These are phyloP conservation scores for Alloteropsis angusta DNA, from an alignment of 202 grass and related monocot genomes.

Conservation along the genomic window DNA sequence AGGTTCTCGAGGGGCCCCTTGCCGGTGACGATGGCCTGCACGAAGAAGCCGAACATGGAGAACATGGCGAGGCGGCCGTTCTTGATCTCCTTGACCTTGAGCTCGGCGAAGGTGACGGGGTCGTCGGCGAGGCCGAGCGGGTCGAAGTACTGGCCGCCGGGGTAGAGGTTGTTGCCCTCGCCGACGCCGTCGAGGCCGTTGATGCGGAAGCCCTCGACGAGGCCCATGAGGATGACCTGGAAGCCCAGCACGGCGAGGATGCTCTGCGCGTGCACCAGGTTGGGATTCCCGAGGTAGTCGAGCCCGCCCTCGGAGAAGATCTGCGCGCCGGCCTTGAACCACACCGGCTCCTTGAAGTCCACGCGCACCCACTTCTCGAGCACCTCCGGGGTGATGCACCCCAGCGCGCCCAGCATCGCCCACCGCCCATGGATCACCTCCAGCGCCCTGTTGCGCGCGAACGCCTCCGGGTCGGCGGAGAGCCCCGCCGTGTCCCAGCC, in stretches of 20 bases:
- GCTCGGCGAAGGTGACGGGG: constrained; percentile 75
- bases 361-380: constrained; percentile 91
- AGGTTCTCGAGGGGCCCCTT: constrained; percentile 97
- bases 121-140: constrained; percentile 89
- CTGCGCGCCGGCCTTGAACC: constrained; percentile 98
- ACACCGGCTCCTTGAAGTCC: constrained; percentile 95
- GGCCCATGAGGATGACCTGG: constrained; percentile 95
- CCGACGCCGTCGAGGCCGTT: constrained; percentile 83
- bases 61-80: constrained; percentile 97
- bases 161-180: constrained; percentile 92
- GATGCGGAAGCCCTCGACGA: constrained; percentile 95
- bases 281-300: constrained; percentile 98
- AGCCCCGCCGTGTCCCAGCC: constrained; percentile 95
- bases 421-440: constrained; percentile 98
- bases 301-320: constrained; percentile 97
- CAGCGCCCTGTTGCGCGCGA: constrained; percentile 83
- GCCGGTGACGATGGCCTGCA: constrained; percentile 92
- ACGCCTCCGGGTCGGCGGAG: constrained; percentile 92
- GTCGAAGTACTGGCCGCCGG: constrained; percentile 93
- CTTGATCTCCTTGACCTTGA: constrained; percentile 99
- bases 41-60: constrained; percentile 98
- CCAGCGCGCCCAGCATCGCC: constrained; percentile 91
- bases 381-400: constrained; percentile 94
- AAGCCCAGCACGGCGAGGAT: constrained; percentile 84
- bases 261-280: constrained; percentile 97